These are phyloP conservation scores for Didymella lethalis DNA, from an alignment of 2,329 filamentous ascomycete species.

Conservation along the genomic window DNA sequence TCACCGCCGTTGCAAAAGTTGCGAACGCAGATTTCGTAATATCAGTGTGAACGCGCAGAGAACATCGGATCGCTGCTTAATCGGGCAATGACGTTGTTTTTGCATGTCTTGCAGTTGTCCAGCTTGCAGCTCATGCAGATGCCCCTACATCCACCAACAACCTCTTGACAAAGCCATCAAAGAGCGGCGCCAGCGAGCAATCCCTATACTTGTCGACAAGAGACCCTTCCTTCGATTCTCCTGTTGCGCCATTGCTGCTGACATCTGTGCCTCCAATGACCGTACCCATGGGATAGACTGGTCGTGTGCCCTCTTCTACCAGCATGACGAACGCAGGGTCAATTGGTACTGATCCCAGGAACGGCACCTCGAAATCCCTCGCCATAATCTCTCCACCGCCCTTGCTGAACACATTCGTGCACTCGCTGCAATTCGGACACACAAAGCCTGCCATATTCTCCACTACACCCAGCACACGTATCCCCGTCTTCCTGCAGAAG, in stretches of 20 bases:
- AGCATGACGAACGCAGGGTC: constrained; percentile 90
- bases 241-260: constrained; percentile 33
- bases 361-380: constrained; percentile 80
- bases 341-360: constrained; percentile 87
- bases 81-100: not conserved
- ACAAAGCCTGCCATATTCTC: constrained; percentile 97
- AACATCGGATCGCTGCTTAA: not conserved
- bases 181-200: constrained; percentile 75
- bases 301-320: constrained; percentile 76
- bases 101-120: not conserved
- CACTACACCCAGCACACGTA: constrained; percentile 84
- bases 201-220: constrained; percentile 76
- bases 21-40: too few species aligned
- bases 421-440: constrained; percentile 78
- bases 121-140: constrained; percentile 12
- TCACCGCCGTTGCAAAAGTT: too few species aligned
- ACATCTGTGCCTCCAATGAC: constrained; percentile 45
- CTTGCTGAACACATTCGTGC: constrained; percentile 91
- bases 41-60: too few species aligned
- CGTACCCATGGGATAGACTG: constrained; percentile 74
- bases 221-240: constrained; percentile 42
- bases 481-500: constrained; percentile 85
- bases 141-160: constrained; percentile 50
- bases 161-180: constrained; percentile 68
- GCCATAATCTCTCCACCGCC: constrained; percentile 93